Base-by-base conservation (phyloP, 495 filamentous ascomycete species). In the Bombardia bombarda region DNA sequence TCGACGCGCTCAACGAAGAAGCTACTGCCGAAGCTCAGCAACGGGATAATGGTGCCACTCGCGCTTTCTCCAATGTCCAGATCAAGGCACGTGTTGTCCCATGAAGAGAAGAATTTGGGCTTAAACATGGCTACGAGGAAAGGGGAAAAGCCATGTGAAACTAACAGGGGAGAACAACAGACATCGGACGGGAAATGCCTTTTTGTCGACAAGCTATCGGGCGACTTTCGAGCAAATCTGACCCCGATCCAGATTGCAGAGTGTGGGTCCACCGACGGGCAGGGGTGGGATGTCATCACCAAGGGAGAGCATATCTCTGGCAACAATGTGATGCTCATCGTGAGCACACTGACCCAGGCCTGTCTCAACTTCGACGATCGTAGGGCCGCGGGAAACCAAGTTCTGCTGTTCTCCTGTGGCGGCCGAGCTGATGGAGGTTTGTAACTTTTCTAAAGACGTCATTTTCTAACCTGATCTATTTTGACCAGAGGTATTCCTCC, bases 221-320 rank as follows among this genome's bases (percentile, higher is more conserved):
- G 74, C 5, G 74, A 78, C 50, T 78, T 78, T 46, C 66, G 74
- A 18, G 69, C 68, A 35, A 78, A 78, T 47, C 53, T 78, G 42
- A 76, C 63, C n/a, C 72, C 71, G 1, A 56, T 78, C 32, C 66
- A 73, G 43, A 57, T 74, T 14, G 66, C 60, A 17, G 58, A 62
- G 14, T 78, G 73, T 49, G 65, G 65, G 31, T 66, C 66, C 14
- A 70, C 62, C 1, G 52, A 64, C 17, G 72, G 71, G 0, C 71
- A 78, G 50, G 58, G 60, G 31, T 78, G 71, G 70, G 74, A 78
- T 44, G 42, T 76, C 36, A 74, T 78, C 46, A 77, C 73, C 1
- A 50, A 49, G 3, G 74, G 74, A 24, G 66, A 68, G 49, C 73
- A 78, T 43, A 64, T 71, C 35, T 50, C 68, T 51, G 58, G 50